Evolutionary conservation across 2,329 filamentous ascomycete genomes (phyloP).

Genomic region (Cordyceps farinosa): DNA sequence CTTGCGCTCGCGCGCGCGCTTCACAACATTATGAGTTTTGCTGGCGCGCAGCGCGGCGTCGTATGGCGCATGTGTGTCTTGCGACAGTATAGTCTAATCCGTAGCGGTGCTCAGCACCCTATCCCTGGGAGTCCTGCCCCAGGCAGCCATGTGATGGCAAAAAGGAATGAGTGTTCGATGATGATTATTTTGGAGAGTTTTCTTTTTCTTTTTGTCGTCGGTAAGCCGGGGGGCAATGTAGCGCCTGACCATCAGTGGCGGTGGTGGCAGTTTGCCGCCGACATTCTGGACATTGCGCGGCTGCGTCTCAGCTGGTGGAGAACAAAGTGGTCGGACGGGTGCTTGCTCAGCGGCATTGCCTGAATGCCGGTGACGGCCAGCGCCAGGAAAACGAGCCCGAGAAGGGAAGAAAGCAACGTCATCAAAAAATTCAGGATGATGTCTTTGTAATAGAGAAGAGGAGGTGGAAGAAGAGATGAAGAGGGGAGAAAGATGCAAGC

Average conservation of each 20-base stretch:
- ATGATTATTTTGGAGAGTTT: neutral
- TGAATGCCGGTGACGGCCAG: conserved; percentile 7
- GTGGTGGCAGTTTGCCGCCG: conserved; percentile 6
- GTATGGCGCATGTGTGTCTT: neutral
- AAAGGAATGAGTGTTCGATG: neutral
- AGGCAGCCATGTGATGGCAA: neutral
- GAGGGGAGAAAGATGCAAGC: neutral
- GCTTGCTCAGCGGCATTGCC: neutral
- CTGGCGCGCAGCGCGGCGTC: neutral
- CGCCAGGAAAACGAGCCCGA: conserved; percentile 8
- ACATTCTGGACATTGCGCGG: conserved; percentile 12
- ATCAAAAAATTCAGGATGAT: neutral
- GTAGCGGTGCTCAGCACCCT: neutral
- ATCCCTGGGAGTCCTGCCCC: neutral
- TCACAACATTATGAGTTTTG: neutral
- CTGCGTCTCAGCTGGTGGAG: conserved; percentile 10
- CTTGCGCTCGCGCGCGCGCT: neutral
- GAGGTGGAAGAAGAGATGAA: neutral
- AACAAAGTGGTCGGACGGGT: neutral
- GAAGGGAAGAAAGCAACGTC: conserved; percentile 11
- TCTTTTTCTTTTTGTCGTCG: neutral
- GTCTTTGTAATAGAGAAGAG: neutral
- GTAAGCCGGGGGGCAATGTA: neutral
- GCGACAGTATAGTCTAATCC: neutral
- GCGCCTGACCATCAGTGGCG: neutral